Percentiles rank a stretch among this genome's conserved stretches.
phyloP scores from a whole-genome alignment of 495 filamentous ascomycete species.

The Talaromyces stipitatus region DNA sequence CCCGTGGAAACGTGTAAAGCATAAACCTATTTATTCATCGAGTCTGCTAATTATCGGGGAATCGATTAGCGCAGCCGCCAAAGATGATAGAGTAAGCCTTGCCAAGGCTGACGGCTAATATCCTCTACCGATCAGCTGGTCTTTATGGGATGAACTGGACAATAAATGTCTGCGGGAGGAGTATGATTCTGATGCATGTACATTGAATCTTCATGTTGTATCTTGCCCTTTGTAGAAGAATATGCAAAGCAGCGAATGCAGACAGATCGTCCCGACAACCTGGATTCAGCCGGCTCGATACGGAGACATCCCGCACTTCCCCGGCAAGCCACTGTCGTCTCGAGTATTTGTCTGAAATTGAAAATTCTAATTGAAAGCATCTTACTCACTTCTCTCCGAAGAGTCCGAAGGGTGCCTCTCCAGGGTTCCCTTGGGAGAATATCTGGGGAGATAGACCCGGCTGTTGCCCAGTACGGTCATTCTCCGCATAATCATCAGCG shows the following conservation, averaged over 20 bases:
- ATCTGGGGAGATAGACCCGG: not conserved
- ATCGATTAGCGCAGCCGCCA: conserved; percentile 1
- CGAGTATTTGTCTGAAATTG: not conserved
- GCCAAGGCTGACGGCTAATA: not conserved
- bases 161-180: not conserved
- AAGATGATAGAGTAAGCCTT: not conserved
- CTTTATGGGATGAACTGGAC: not conserved
- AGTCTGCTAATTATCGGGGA: conserved; percentile 1
- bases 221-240: too few relatives aligned
- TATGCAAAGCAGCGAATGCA: too few relatives aligned
- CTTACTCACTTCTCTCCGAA: not conserved
- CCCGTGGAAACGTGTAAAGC: not conserved
- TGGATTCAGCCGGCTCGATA: not conserved
- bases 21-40: too few relatives aligned
- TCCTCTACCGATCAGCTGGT: not conserved
- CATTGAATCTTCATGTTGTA: too few relatives aligned
- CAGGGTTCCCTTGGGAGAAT: not conserved
- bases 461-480: not conserved
- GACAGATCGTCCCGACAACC: not conserved
- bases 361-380: not conserved
- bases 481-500: not conserved
- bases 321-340: not conserved
- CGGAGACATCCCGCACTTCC: not conserved
- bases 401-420: not conserved
- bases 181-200: not conserved